Conservation (phyloP, 2,329 filamentous ascomycete genomes). For the Pseudofabraea citricarpa region DNA sequence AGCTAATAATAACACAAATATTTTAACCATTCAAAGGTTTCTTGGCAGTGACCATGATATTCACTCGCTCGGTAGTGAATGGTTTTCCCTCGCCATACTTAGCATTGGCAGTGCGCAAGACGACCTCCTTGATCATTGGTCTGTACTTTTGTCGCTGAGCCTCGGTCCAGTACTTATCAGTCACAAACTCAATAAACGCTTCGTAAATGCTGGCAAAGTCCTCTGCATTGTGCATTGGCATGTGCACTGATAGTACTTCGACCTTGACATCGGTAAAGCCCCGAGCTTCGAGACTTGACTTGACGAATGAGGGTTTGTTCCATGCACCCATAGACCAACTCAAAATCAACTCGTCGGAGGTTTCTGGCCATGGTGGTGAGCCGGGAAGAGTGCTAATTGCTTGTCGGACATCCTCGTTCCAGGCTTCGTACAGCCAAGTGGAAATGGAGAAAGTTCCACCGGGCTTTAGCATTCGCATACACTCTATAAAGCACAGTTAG, state of each 20-base stretch:
- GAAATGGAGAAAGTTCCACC: conserved; percentile 6
- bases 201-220: conserved; percentile 7
- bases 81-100: conserved; percentile 7
- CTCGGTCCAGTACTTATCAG: conserved; percentile 7
- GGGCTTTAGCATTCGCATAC: conserved; percentile 6
- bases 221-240: conserved; percentile 3
- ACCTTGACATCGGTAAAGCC: conserved; percentile 5
- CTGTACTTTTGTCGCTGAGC: conserved; percentile 1
- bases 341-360: conserved; percentile 6
- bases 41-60: conserved; percentile 4
- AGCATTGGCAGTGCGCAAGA: conserved; percentile 5
- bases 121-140: conserved; percentile 2
- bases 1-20: too few relatives aligned
- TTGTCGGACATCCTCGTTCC: conserved; percentile 2
- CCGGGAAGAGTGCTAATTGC: conserved; percentile 4
- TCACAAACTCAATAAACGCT: conserved; percentile 7
- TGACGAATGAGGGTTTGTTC: conserved; percentile 5
- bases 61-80: conserved; percentile 7
- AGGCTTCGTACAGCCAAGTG: conserved; percentile 4
- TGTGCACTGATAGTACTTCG: not conserved
- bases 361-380: conserved; percentile 4
- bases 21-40: not conserved
- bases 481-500: conserved; percentile 1
- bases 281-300: conserved; percentile 2
- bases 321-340: conserved; percentile 5